A percentile compares a stretch with the other conserved stretches of the same genome.
These are phyloP conservation scores for Russula earlei DNA, from an alignment of 768 basidiomycete species.

Conservation along the genomic window DNA sequence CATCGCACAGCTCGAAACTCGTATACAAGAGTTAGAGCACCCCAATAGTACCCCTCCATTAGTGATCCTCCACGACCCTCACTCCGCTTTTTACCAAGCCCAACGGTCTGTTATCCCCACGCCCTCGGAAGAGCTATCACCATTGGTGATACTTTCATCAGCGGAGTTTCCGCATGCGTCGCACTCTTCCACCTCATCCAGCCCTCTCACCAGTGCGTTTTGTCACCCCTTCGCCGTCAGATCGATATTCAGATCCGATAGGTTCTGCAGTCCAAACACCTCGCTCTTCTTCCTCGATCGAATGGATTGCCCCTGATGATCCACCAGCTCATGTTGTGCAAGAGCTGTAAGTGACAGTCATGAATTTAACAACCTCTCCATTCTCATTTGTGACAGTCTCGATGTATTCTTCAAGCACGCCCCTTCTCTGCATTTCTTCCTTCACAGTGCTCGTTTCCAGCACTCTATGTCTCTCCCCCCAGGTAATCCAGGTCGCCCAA, in stretches of 20 bases:
- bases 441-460: slow-evolving; percentile 40
- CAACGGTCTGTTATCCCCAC: slow-evolving; percentile 2
- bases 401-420: slow-evolving; percentile 51
- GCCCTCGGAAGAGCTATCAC: background rate
- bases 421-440: slow-evolving; percentile 57
- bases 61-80: slow-evolving; percentile 20
- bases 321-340: slow-evolving; percentile 6
- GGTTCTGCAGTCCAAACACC: background rate
- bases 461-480: slow-evolving; percentile 25
- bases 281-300: background rate
- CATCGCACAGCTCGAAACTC: slow-evolving; percentile 43
- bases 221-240: background rate
- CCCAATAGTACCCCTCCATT: slow-evolving; percentile 3
- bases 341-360: slow-evolving; percentile 14
- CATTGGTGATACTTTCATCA: background rate
- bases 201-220: slow-evolving; percentile 5
- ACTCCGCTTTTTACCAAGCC: slow-evolving; percentile 1
- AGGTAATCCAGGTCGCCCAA: slow-evolving; percentile 24
- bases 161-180: slow-evolving; percentile 4
- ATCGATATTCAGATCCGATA: background rate
- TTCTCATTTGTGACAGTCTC: slow-evolving; percentile 32
- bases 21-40: slow-evolving; percentile 29
- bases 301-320: slow-evolving; percentile 10
- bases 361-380: background rate
- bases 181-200: slow-evolving; percentile 8